Evolutionary conservation across 192 early-diverging fungal species (phyloP).

Genomic region (Rhizoclosmatium sp.): DNA sequence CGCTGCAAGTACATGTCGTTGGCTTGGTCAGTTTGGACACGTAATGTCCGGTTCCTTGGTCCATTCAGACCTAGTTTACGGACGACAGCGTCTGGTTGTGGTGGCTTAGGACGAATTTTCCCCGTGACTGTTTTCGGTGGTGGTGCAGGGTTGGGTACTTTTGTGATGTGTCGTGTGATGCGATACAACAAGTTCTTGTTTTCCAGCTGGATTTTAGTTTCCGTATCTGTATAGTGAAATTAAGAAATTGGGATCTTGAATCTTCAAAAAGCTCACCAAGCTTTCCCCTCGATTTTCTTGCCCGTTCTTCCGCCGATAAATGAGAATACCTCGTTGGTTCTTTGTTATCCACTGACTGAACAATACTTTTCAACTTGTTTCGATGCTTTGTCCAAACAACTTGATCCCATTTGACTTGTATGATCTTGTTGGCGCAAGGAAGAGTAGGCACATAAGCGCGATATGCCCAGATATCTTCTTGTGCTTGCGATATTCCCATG

Average conservation of each 20-base stretch:
- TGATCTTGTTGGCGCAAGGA: constrained; percentile 37
- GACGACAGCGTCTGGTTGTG: constrained; percentile 8
- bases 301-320: constrained; percentile 18
- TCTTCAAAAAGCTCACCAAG: neutral
- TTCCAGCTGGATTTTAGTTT: constrained; percentile 18
- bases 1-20: constrained; percentile 32
- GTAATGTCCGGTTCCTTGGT: constrained; percentile 24
- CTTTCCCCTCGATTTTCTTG: neutral
- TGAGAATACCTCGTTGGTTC: constrained; percentile 10
- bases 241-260: neutral
- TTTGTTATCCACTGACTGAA: constrained; percentile 16
- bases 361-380: constrained; percentile 8
- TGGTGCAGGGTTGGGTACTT: neutral
- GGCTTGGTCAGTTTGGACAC: constrained; percentile 25
- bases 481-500: no score
- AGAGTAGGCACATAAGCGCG: constrained; percentile 29
- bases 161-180: constrained; percentile 30
- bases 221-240: constrained; percentile 10
- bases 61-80: constrained; percentile 25
- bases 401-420: constrained; percentile 35
- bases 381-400: neutral
- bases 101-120: neutral
- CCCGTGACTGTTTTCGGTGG: neutral
- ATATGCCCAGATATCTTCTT: constrained; percentile 9
- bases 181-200: constrained; percentile 36